These are phyloP conservation scores for Schwanniomyces etchellsii DNA, from an alignment of 1,139 yeast species.

Conservation along the genomic window DNA sequence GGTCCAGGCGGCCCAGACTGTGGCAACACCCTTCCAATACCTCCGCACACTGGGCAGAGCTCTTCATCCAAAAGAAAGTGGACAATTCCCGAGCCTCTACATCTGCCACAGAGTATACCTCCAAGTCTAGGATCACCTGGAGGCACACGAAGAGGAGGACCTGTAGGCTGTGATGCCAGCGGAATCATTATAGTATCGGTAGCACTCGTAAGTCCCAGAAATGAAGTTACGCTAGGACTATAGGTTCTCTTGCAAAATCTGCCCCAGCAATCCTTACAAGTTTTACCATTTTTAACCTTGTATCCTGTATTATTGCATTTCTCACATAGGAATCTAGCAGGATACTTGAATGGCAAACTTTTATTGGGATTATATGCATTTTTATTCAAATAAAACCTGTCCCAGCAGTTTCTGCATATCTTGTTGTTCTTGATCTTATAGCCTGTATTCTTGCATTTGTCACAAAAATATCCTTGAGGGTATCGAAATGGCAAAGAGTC, in stretches of 20 bases:
- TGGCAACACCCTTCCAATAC: slow-evolving; percentile 60
- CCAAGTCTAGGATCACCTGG: slow-evolving; percentile 89
- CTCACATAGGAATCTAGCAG: slow-evolving; percentile 53
- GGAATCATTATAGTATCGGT: slow-evolving; percentile 5
- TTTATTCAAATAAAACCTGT: slow-evolving; percentile 19
- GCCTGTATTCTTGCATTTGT: slow-evolving; percentile 39
- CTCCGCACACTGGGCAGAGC: slow-evolving; percentile 56
- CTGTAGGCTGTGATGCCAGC: slow-evolving; percentile 7
- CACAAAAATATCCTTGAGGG: slow-evolving; percentile 31
- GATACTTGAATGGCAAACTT: slow-evolving; percentile 45
- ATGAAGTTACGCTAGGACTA: slow-evolving; percentile 5
- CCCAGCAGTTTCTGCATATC: slow-evolving; percentile 35
- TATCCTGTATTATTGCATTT: slow-evolving; percentile 76
- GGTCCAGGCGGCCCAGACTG: slow-evolving; percentile 6
- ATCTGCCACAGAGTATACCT: slow-evolving; percentile 71
- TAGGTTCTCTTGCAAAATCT: slow-evolving; percentile 46
- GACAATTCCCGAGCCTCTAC: slow-evolving; percentile 65
- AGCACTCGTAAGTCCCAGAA: slow-evolving; percentile 4
- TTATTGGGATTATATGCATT: slow-evolving; percentile 38
- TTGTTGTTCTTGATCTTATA: slow-evolving; percentile 24
- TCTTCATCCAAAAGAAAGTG: slow-evolving; percentile 51
- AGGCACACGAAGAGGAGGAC: slow-evolving; percentile 40
- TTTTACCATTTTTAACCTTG: slow-evolving; percentile 55
- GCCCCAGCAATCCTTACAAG: slow-evolving; percentile 72
- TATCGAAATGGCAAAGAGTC: slow-evolving; percentile 51